A percentile compares a stretch with the other conserved stretches of the same genome.
phyloP scores from a whole-genome alignment of 202 grass and related monocot genomes.

The Digitaria exilis region DNA sequence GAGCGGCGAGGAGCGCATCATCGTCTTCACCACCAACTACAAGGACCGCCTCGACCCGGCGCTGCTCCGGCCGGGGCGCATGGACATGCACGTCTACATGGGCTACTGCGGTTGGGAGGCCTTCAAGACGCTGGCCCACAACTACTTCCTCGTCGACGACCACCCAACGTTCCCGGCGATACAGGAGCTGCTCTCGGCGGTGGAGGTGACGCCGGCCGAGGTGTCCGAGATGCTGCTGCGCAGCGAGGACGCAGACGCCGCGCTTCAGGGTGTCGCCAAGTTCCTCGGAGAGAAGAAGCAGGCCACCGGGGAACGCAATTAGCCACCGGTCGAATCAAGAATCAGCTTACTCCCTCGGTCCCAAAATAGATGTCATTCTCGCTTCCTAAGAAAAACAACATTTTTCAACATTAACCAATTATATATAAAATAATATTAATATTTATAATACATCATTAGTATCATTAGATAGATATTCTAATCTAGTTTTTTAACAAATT shows the following conservation, averaged over 20 bases:
- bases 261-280: too few relatives aligned
- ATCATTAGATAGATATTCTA: too few relatives aligned
- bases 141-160: conserved; percentile 34
- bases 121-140: conserved; percentile 35
- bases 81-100: conserved; percentile 59
- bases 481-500: too few relatives aligned
- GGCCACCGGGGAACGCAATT: not conserved
- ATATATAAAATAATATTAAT: too few relatives aligned
- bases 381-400: too few relatives aligned
- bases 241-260: too few relatives aligned
- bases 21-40: conserved; percentile 58
- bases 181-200: conserved; percentile 1
- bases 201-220: too few relatives aligned
- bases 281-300: conserved; percentile 15
- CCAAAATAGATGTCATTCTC: too few relatives aligned
- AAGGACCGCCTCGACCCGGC: conserved; percentile 48
- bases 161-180: conserved; percentile 41
- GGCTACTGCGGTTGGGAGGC: conserved; percentile 40
- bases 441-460: too few relatives aligned
- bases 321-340: not conserved
- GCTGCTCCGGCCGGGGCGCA: conserved; percentile 43
- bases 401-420: too few relatives aligned
- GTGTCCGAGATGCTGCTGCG: too few relatives aligned
- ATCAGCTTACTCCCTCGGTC: too few relatives aligned
- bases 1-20: conserved; percentile 49